Base-by-base conservation (phyloP, 2,329 filamentous ascomycete genomes). In the Xylariales sp. region DNA sequence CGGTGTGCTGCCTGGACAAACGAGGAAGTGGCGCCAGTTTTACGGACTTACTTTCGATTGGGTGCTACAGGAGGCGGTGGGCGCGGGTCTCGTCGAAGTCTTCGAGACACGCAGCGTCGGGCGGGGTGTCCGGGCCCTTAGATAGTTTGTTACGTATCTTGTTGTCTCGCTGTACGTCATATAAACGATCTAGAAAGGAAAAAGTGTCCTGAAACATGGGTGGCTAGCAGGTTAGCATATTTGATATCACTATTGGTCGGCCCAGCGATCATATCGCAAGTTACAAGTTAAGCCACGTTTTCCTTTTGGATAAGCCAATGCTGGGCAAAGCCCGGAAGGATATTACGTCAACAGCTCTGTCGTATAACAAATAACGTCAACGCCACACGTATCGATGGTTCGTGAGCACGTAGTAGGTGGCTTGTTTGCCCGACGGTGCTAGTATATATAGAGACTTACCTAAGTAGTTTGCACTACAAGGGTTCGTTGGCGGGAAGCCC, bases 61-160 rank as follows among this genome's bases (percentile, higher is more conserved):
- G 90, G 83, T 92, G 16, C 76, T 94, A 49, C 89, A 86, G 48
- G 91, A 93, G 77, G 91, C 90, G 50, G 83, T 92, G 30, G 92
- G 91, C 0, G 83, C 89, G 34, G 92, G 92, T 1, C 75, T 90
- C 16, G 85, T 93, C 3, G 91, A 94, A 78, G 80, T 92, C 14
- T 94, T 94, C 77, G 87, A 93, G 75, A 94, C 91, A 12, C 84
- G 89, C 14, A 91, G 88, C 73, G 90, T 93, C n/a, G 91, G 91
- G 1, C 83, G 86, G 67, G 91, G 88, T 10, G 85, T 93, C 65
- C 83, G 88, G 71, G 78, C 79, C 58, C 63, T 84, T 64, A 78
- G 77, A 68, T 54, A 45, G 54, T 14, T 18, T 23, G 30, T 48
- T 9, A 16, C 6, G 23, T 23, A 23, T 55, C 7, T 49, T 53